These are phyloP conservation scores for Diospyros lotus DNA, from an alignment of 148 eudicot genomes.

Conservation along the genomic window DNA sequence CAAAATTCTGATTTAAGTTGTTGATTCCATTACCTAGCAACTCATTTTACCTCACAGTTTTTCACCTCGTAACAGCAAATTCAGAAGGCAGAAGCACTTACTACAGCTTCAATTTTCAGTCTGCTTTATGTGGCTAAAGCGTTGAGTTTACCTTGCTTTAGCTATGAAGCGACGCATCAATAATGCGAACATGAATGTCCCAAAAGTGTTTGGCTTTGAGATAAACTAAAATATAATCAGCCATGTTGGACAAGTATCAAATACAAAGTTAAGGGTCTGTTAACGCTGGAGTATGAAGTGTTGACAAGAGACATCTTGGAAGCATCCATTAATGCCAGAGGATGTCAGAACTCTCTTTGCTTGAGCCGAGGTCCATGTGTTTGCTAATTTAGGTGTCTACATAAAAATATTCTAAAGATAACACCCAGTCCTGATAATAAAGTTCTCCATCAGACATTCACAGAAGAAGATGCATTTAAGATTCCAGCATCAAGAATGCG, in stretches of 20 bases:
- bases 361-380: neutral
- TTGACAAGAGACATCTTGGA: too few relatives aligned
- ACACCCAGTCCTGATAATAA: neutral
- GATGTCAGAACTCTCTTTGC: neutral
- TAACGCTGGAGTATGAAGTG: too few relatives aligned
- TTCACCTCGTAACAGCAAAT: neutral
- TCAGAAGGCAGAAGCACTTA: neutral
- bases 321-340: neutral
- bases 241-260: too few relatives aligned
- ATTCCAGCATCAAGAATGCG: neutral
- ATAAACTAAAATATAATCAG: too few relatives aligned
- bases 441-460: neutral
- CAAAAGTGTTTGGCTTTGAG: too few relatives aligned
- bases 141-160: too few relatives aligned
- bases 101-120: neutral
- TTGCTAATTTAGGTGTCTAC: constrained; percentile 3
- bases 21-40: neutral
- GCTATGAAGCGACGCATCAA: too few relatives aligned
- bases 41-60: neutral
- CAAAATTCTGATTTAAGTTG: neutral
- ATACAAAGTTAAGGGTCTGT: too few relatives aligned
- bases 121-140: neutral
- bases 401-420: neutral
- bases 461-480: neutral
- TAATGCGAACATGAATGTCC: too few relatives aligned